A percentile compares a stretch with the other conserved stretches of the same genome.
Conservation (phyloP, 139 green algal species). For the Chlamydomonas sphaeroides region DNA sequence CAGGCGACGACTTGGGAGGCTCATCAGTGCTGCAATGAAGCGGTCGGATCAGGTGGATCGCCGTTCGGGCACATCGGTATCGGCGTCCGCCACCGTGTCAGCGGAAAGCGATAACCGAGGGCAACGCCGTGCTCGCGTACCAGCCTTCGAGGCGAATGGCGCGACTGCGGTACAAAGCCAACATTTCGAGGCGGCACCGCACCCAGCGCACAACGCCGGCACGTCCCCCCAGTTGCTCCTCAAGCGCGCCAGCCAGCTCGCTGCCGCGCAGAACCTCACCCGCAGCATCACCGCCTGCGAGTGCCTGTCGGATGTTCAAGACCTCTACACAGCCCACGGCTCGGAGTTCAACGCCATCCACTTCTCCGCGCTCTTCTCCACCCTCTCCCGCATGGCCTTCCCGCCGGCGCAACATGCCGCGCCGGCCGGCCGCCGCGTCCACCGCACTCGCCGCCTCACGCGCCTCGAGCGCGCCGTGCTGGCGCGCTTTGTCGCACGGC, state of each 20-base stretch:
- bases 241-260: neutral
- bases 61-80: too few relatives aligned
- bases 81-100: too few relatives aligned
- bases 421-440: neutral
- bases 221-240: constrained; percentile 1
- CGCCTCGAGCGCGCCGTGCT: neutral
- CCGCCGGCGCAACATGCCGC: neutral
- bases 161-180: too few relatives aligned
- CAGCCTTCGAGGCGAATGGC: too few relatives aligned
- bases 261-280: neutral
- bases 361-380: constrained; percentile 17
- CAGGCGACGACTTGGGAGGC: too few relatives aligned
- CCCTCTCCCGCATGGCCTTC: neutral
- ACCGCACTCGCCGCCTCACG: neutral
- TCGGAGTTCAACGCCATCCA: constrained; percentile 26
- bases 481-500: neutral
- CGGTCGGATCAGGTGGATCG: too few relatives aligned
- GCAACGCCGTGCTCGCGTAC: too few relatives aligned
- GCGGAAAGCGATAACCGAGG: too few relatives aligned
- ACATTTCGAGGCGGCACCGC: too few relatives aligned
- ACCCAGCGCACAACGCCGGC: neutral
- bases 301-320: neutral
- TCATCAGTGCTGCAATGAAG: too few relatives aligned
- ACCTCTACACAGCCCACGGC: neutral
- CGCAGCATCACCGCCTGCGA: neutral